Evolutionary conservation across 2,329 filamentous ascomycete genomes (phyloP).

Genomic region (Ascochyta clinopodiicola): DNA sequence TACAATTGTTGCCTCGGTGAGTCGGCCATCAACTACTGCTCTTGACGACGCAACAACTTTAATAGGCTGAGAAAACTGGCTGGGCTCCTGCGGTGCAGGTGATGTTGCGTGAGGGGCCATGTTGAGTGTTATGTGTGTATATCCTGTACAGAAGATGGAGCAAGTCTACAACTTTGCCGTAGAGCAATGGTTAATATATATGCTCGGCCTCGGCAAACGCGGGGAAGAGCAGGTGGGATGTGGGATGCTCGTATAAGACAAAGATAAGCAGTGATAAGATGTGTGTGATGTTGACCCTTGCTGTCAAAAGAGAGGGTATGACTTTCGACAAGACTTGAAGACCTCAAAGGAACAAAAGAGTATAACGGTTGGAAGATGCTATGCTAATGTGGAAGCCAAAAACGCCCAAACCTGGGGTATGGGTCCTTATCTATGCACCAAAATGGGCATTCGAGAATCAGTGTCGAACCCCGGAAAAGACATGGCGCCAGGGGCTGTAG

Average conservation of each 20-base stretch:
- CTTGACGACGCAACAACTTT: conserved; percentile 84
- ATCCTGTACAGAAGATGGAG: not conserved
- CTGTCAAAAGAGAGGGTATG: conserved; percentile 19
- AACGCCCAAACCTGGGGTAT: conserved; percentile 46
- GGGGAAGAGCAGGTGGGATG: conserved; percentile 26
- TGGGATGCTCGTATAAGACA: conserved; percentile 23
- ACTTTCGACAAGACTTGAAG: not conserved
- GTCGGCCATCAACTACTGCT: conserved; percentile 76
- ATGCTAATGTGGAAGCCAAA: conserved; percentile 12
- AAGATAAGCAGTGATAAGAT: conserved; percentile 47
- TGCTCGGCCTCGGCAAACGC: conserved; percentile 31
- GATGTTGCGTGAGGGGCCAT: conserved; percentile 50
- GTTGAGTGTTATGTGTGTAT: conserved; percentile 9
- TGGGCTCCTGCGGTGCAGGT: conserved; percentile 37
- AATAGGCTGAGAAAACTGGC: conserved; percentile 55
- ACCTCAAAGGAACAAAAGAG: not conserved
- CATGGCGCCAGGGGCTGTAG: conserved; percentile 28
- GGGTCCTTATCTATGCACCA: conserved; percentile 43
- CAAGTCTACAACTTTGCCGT: conserved; percentile 1
- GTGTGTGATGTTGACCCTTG: conserved; percentile 21
- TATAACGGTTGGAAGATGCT: not conserved
- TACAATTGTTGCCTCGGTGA: conserved; percentile 83
- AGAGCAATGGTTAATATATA: conserved; percentile 1
- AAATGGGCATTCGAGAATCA: conserved; percentile 23
- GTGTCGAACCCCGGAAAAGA: conserved; percentile 22